These are phyloP conservation scores for Trichoderma brevicompactum DNA, from an alignment of 2,329 filamentous ascomycete genomes.

Conservation along the genomic window DNA sequence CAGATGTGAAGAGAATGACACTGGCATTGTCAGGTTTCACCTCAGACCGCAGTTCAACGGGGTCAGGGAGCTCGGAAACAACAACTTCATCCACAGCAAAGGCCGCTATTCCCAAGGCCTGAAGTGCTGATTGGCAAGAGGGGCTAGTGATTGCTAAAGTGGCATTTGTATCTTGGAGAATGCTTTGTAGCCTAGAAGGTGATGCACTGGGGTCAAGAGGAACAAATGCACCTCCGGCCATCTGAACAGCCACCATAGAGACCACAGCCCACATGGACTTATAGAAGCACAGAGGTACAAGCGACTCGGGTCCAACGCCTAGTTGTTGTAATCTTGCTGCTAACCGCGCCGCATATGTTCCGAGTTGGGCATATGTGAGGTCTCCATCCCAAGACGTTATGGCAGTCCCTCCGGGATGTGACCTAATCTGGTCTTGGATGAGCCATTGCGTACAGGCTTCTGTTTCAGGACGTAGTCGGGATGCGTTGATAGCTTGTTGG, in stretches of 20 bases:
- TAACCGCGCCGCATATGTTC: background rate
- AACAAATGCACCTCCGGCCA: constrained; percentile 31
- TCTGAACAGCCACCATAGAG: constrained; percentile 30
- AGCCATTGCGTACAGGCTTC: constrained; percentile 14
- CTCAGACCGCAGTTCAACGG: background rate
- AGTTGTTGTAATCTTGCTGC: constrained; percentile 14
- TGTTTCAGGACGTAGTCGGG: background rate
- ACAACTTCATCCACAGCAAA: constrained; percentile 9
- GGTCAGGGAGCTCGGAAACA: background rate
- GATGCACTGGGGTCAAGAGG: constrained; percentile 29
- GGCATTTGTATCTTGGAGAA: constrained; percentile 2
- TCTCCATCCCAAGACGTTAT: constrained; percentile 22
- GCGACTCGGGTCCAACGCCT: constrained; percentile 8
- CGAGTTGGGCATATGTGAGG: constrained; percentile 16
- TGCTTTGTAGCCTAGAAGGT: background rate
- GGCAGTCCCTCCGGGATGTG: constrained; percentile 2
- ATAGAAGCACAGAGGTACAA: constrained; percentile 30
- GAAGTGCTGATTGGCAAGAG: background rate
- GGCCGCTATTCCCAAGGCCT: background rate
- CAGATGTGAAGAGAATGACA: constrained; percentile 25
- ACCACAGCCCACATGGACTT: constrained; percentile 31
- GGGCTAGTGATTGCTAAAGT: background rate
- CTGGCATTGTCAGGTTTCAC: constrained; percentile 6
- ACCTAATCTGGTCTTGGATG: background rate
- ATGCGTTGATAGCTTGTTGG: background rate